Evolutionary conservation across 1,284 basidiomycete species (phyloP), one percentile per base, ranked within the genome.

Genomic region (Cryptococcus amylolentus): DNA sequence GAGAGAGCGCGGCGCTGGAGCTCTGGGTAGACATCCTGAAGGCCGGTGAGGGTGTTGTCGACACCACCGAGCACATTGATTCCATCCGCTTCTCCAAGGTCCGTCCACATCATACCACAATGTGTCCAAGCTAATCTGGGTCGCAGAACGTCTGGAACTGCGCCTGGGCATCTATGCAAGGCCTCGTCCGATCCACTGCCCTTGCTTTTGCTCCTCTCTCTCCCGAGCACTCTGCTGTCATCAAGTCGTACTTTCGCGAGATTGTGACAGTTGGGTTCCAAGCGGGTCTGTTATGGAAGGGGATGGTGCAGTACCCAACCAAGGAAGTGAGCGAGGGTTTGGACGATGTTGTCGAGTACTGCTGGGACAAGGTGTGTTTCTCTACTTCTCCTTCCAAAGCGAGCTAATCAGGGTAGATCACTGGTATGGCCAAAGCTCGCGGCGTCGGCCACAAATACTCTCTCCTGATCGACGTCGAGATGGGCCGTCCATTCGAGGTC

Each of bases 121-220:
- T 39, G 20, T 38, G 28, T 7, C 8, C 20, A 49, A 23, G 14
- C 38, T 31, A 38, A 37, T 27, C n/a, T 35, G 16, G 9, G 10
- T 31, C 6, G 13, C 60, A 76, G 74, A 76, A 76, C 65, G 66
- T 76, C 1, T 72, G 70, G 70, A 77, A 75, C 47, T 66, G 65
- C 40, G 64, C 68, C 27, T 72, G 71, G 67, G 69, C 73, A 0
- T 65, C 68, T 1, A 62, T 75, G 20, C 67, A 73, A 51, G 68
- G 69, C 18, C 63, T 76, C 7, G 61, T 69, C n/a, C 68, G 72
- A 9, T 63, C 66, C 8, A 67, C 65, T 1, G 62, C 68, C 40
- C 57, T 61, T 2, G 60, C 60, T 23, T 72, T 69, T 48, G 61
- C 58, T 14, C 48, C 52, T 31, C 63, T 74, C 9, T 38, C 56